Evolutionary conservation across 2,329 filamentous ascomycete species (phyloP).

Genomic region (Pezicula neosporulosa): DNA sequence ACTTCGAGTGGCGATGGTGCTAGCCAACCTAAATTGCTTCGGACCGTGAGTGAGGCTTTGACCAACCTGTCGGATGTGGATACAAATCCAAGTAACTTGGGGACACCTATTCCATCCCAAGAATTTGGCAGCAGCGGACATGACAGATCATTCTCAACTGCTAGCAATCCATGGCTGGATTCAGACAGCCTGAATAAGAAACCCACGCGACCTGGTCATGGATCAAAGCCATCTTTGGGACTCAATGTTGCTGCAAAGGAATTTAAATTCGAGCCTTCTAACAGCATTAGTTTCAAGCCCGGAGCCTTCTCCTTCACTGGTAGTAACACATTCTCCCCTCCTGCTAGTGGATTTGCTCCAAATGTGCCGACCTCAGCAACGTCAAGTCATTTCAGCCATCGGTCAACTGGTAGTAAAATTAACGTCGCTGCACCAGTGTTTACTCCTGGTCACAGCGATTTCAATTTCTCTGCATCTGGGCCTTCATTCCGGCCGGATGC

Average conservation of each 20-base stretch:
- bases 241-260: slow-evolving; percentile 88
- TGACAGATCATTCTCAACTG: slow-evolving; percentile 50
- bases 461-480: slow-evolving; percentile 64
- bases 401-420: slow-evolving; percentile 43
- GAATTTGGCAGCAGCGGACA: slow-evolving; percentile 47
- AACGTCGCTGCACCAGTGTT: slow-evolving; percentile 70
- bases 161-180: slow-evolving; percentile 63
- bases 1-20: slow-evolving; percentile 22
- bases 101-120: slow-evolving; percentile 55
- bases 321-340: slow-evolving; percentile 43
- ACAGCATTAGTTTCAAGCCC: slow-evolving; percentile 42
- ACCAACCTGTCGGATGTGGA: slow-evolving; percentile 62
- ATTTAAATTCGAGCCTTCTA: slow-evolving; percentile 67
- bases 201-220: slow-evolving; percentile 51
- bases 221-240: slow-evolving; percentile 67
- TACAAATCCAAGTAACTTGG: slow-evolving; percentile 70
- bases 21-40: slow-evolving; percentile 12
- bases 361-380: slow-evolving; percentile 32
- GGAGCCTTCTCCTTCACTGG: slow-evolving; percentile 47
- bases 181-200: slow-evolving; percentile 34
- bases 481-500: slow-evolving; percentile 74
- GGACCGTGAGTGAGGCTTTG: slow-evolving; percentile 18
- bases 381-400: slow-evolving; percentile 22
- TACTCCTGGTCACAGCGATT: slow-evolving; percentile 61
- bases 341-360: slow-evolving; percentile 21